Percentiles rank a stretch among this genome's conserved stretches.
Conservation (phyloP, 2,329 filamentous ascomycete genomes). For the Aureobasidium leucospermi region DNA sequence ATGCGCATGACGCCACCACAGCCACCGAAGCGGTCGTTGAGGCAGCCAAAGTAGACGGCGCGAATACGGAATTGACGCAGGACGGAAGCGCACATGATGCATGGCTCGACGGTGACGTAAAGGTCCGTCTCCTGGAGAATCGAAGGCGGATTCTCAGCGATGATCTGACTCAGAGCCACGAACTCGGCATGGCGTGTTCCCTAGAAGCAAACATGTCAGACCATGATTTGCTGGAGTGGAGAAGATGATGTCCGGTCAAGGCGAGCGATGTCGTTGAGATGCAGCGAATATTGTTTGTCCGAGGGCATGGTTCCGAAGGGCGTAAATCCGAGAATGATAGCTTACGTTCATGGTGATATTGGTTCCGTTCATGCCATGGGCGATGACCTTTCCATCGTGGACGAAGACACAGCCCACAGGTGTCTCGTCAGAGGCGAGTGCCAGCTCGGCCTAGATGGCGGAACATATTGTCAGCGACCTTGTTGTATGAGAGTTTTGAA, state of each 20-base stretch:
- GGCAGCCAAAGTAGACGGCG: constrained; percentile 88
- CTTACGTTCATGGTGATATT: constrained; percentile 69
- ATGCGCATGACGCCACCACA: constrained; percentile 89
- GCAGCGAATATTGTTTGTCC: too few relatives aligned
- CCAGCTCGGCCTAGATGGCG: constrained; percentile 64
- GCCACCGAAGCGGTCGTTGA: constrained; percentile 95
- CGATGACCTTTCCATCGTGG: constrained; percentile 69
- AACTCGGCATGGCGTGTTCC: constrained; percentile 95
- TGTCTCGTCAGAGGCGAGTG: constrained; percentile 80
- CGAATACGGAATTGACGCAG: constrained; percentile 81
- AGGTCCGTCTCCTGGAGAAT: constrained; percentile 69
- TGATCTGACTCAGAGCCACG: constrained; percentile 66
- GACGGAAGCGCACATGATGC: constrained; percentile 95
- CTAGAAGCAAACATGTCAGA: constrained; percentile 32
- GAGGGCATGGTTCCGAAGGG: neutral
- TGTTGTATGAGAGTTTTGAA: neutral
- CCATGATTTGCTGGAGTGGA: neutral
- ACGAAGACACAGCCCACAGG: constrained; percentile 96
- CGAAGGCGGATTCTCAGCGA: constrained; percentile 56
- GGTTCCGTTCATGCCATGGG: constrained; percentile 92
- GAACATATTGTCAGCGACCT: constrained; percentile 9
- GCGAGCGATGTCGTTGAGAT: neutral
- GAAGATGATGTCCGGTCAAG: neutral
- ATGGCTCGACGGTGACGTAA: constrained; percentile 97
- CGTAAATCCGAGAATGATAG: constrained; percentile 7